A percentile compares a stretch with the other conserved stretches of the same genome.
Evolutionary conservation across 192 early-diverging fungal species (phyloP).

Genomic region (Coemansia sp.): DNA sequence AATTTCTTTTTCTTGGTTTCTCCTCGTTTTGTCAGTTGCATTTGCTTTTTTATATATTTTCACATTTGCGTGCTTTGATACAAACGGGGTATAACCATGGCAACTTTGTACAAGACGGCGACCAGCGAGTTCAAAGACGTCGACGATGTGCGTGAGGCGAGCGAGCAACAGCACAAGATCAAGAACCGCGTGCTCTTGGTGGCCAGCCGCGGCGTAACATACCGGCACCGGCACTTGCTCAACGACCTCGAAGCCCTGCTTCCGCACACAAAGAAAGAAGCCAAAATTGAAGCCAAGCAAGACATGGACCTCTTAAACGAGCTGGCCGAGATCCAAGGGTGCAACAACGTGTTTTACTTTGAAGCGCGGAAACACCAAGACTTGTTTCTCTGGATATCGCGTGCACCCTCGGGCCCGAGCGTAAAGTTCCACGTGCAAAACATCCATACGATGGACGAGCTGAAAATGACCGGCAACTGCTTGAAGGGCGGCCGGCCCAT

Average conservation of each 20-base stretch:
- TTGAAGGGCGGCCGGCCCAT: conserved; percentile 94
- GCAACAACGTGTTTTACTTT: conserved; percentile 98
- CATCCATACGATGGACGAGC: conserved; percentile 99
- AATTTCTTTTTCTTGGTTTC: too few relatives aligned
- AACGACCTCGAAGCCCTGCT: conserved; percentile 82
- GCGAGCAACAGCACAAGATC: conserved; percentile 63
- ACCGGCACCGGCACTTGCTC: conserved; percentile 89
- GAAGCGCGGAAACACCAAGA: conserved; percentile 90
- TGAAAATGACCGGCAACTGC: conserved; percentile 98
- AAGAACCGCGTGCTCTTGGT: conserved; percentile 88
- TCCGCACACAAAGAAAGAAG: conserved; percentile 95
- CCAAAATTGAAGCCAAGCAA: conserved; percentile 89
- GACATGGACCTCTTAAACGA: conserved; percentile 89
- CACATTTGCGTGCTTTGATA: too few relatives aligned
- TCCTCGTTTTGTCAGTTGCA: too few relatives aligned
- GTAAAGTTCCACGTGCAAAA: conserved; percentile 95
- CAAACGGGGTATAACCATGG: conserved; percentile 13
- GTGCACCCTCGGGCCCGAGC: conserved; percentile 92
- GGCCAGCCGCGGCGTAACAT: conserved; percentile 80
- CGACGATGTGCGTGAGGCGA: conserved; percentile 46
- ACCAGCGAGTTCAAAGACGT: conserved; percentile 45
- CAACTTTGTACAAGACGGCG: conserved; percentile 47
- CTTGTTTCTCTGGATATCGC: conserved; percentile 93
- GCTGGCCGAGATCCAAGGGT: conserved; percentile 93
- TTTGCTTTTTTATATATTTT: too few relatives aligned